phyloP scores from a whole-genome alignment of 768 basidiomycete species.

The Trichaptum fuscoviolaceum region DNA sequence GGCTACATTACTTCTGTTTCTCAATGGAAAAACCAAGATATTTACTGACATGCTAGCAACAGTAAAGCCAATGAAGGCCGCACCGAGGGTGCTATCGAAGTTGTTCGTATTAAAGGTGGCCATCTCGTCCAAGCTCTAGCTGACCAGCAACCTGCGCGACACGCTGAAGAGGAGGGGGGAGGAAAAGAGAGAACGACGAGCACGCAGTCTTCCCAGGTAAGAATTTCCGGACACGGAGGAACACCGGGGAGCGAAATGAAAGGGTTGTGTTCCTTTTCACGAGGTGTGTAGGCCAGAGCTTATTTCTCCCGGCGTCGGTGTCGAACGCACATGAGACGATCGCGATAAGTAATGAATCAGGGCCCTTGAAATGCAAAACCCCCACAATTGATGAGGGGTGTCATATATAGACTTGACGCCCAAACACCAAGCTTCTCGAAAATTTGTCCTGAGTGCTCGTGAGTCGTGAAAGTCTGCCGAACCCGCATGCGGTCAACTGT shows the following conservation, averaged over 20 bases:
- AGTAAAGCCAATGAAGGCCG: constrained; percentile 54
- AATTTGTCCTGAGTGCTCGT: not conserved
- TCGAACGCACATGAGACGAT: not conserved
- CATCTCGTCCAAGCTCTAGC: not conserved
- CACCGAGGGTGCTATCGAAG: constrained; percentile 51
- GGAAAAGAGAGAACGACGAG: constrained; percentile 2
- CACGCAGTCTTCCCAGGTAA: not conserved
- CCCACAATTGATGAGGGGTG: not conserved
- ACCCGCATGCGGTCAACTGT: not conserved
- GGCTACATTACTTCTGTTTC: constrained; percentile 13
- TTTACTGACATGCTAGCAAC: constrained; percentile 33
- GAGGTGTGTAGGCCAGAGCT: not conserved
- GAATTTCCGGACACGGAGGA: constrained; percentile 2
- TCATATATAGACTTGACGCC: not conserved
- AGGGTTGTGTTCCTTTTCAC: not conserved
- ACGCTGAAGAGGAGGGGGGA: not conserved
- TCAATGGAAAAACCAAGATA: constrained; percentile 3
- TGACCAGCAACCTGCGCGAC: not conserved
- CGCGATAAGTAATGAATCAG: not conserved
- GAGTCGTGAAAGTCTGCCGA: not conserved
- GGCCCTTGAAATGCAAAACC: not conserved
- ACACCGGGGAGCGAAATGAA: constrained; percentile 2
- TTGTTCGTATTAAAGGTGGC: constrained; percentile 5
- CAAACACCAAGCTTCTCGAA: not conserved
- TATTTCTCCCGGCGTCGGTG: not conserved